Base-by-base conservation (phyloP, 2,329 filamentous ascomycete species). In the Paraconiothyrium sp. region DNA sequence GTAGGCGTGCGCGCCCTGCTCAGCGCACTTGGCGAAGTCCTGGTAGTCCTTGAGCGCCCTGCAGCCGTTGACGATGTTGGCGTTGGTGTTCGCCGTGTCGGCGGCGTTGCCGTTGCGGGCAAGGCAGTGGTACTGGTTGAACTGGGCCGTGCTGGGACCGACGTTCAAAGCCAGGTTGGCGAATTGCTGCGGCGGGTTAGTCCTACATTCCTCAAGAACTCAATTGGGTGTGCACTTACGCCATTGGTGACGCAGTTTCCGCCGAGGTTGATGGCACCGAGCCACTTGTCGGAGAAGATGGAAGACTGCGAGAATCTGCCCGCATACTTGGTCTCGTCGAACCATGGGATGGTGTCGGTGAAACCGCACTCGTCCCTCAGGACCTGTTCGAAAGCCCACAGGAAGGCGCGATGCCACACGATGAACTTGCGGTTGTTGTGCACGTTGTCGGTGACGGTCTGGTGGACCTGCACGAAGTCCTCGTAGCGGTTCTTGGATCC, bases 361-460 rank as follows among this genome's bases (percentile, higher is more conserved):
- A 80, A 82, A 52, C 79, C 79, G 63, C 81, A 83, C 62, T 83
- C 80, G 22, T 71, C 62, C 56, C 74, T 79, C 13, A 83, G 70
- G 9, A 79, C 70, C 30, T 78, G 67, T 68, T 83, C 81, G 62
- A 80, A 82, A 4, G 72, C 68, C 72, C 81, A 78, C 41, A 75
- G 67, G 67, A 73, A 79, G 70, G 80, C 80, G 41, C 81, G 74
- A 71, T 83, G 80, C 80, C 81, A 82, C 32, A 80, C 67, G 27
- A 81, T 67, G 73, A 81, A 81, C 59, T 77, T 78, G 55, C 63
- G 50, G 62, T 72, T 78, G 34, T 64, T 64, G 60, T 78, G 75
- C 2, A 78, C 73, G 54, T 76, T 75, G 51, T 70, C 70, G 0
- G 74, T 78, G 24, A 76, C 61, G 3, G 52, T 64, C 61, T 78